Evolutionary conservation across 345 rosid genomes (phyloP), one percentile per base, ranked within the genome.

Genomic region (Heritiera fomes): DNA sequence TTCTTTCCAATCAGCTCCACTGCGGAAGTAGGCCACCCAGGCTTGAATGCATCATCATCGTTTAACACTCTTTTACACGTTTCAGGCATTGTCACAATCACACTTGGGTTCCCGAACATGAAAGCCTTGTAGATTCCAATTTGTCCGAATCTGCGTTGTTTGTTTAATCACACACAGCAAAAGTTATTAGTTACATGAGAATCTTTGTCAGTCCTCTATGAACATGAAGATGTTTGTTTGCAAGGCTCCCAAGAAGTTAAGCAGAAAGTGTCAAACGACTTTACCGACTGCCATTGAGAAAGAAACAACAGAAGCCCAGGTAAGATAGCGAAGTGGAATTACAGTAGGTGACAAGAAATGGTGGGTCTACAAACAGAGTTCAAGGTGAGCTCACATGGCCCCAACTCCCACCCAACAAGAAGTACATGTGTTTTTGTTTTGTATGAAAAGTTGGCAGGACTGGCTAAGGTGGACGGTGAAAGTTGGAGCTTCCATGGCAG

Each of bases 71-170:
- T 82, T 66, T 82, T 82, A 82, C 92, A 88, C 6, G 92, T 78
- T 77, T 93, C 98, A 3, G 94, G 91, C 23, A 79, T 75, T 7
- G 98, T 93, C 13, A 95, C 98, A 14, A 95, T 77, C 45, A 93
- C 86, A 66, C 98, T 86, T 3, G 95, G 98, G 71, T 66, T 86
- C 75, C 97, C 98, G 75, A 93, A 95, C 98, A 95, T 88, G 83
- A 90, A 90, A 14, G 84, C 91, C 81, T 90, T 95, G 87, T 95
- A 93, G 12, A 93, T 82, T 69, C 98, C 98, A 0, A 78, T 78
- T 0, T 43, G 59, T 8, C 98, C 98, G 49, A 75, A 93, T 80
- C 98, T 93, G 87, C 83, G 85, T 61, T 14, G 7, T 34, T 3
- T 47, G 38, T 68, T 58, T 30, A 66, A 13, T 14, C 45, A 68